Evolutionary conservation across 352 stramenopile genomes (phyloP), one percentile per base, ranked within the genome.

Genomic region (Phytophthora foliorum): DNA sequence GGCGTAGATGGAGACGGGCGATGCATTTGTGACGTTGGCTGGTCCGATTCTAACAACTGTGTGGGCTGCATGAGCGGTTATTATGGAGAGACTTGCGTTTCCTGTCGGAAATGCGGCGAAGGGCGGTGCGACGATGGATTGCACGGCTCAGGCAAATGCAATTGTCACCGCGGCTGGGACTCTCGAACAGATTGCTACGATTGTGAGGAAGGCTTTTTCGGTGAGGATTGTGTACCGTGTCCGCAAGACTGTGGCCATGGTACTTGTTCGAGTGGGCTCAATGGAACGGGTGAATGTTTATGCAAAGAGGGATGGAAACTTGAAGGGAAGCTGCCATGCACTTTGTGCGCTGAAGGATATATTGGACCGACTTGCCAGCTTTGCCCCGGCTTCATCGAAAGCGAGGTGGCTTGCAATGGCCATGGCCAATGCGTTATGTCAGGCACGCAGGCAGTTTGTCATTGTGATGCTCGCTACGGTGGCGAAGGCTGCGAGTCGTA

Each of bases 1-100:
- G 88, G 88, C 6, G 84, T 86, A 19, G 86, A 96, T 45, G 88
- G 90, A 41, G 87, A 96, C 25, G 90, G 90, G 1, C 79, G 85
- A 2, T 97, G 90, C 51, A 94, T 95, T 31, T 97, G 90, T 61
- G 84, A 95, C 31, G 63, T 89, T 22, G 90, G 89, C 10, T 97
- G 88, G 87, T 93, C 88, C 13, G 82, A 93, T 57, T 97, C 89
- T 13, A 94, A 94, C 73, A 94, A 95, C 51, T 97, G 90, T 56
- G 90, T 95, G 41, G 87, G 88, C 8, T 97, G 90, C 56, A 95
- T 95, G 86, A 77, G 72, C 34, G 84, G 88, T 16, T 97, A 95
- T 60, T 97, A 81, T 55, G 76, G 90, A 8, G 75, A 89, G 48
- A 87, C 78, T 31, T 97, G 90, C 55, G 60, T 84, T 3, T 8